A percentile compares a stretch with the other conserved stretches of the same genome.
These are phyloP conservation scores for Blastobotrys indianensis DNA, from an alignment of 1,139 yeast species.

Conservation along the genomic window DNA sequence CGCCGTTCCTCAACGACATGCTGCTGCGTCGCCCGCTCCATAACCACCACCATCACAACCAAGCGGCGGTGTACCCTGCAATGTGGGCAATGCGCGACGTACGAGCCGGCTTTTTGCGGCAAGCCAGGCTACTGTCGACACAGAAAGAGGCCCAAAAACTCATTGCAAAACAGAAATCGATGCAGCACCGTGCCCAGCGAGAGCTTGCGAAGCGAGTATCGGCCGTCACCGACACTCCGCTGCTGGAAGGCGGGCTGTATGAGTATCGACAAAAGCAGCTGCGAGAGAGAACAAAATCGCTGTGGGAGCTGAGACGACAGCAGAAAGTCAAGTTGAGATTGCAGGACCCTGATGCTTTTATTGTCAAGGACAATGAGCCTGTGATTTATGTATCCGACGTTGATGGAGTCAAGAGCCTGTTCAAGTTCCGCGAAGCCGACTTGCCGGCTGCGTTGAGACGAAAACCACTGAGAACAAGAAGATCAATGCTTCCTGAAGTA, in stretches of 20 bases:
- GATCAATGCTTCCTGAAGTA: background rate
- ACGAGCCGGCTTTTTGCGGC: constrained; percentile 3
- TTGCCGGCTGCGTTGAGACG: constrained; percentile 1
- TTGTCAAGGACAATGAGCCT: constrained; percentile 3
- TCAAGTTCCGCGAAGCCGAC: constrained; percentile 7
- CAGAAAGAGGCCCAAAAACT: constrained; percentile 3
- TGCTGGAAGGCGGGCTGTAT: constrained; percentile 11
- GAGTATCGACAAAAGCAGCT: constrained; percentile 7
- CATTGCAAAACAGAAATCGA: background rate
- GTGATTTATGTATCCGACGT: constrained; percentile 7
- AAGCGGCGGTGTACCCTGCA: constrained; percentile 2
- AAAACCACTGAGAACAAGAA: background rate
- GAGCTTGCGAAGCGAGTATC: constrained; percentile 2
- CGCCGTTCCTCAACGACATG: no score
- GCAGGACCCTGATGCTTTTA: background rate
- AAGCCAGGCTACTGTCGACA: constrained; percentile 1
- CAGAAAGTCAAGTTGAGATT: constrained; percentile 2
- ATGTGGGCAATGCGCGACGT: background rate
- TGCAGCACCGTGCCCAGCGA: constrained; percentile 3
- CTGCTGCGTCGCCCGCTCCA: no score
- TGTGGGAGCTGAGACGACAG: constrained; percentile 4
- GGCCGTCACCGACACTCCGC: constrained; percentile 9
- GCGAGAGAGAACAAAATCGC: background rate
- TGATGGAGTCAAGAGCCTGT: constrained; percentile 6
- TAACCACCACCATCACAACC: no score